These are phyloP conservation scores for Pueraria montana DNA, from an alignment of 306 rosid species.

Conservation along the genomic window DNA sequence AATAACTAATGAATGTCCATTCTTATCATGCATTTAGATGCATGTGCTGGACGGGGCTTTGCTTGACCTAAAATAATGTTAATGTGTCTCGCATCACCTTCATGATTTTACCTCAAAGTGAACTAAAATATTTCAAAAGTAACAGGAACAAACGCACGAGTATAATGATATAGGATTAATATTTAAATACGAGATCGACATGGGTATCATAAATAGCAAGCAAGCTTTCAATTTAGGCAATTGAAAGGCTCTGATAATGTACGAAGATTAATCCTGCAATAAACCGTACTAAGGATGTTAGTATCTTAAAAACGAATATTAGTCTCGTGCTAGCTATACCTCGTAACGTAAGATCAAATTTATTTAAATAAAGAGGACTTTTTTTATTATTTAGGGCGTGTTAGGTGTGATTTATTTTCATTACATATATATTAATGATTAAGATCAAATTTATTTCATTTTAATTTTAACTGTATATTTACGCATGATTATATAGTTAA, in stretches of 20 bases:
- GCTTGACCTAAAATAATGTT: conserved; percentile 41
- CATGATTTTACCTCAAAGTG: background rate
- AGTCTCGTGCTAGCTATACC: background rate
- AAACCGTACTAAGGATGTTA: background rate
- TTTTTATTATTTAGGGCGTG: no score
- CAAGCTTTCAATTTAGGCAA: background rate
- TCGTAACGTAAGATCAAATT: conserved; percentile 8
- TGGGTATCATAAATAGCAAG: background rate
- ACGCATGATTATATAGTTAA: no score
- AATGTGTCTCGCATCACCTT: conserved; percentile 25
- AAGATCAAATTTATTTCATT: no score
- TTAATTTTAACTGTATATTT: no score
- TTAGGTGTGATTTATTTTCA: no score
- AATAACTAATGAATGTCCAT: background rate
- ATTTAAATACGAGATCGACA: background rate
- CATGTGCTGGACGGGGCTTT: conserved; percentile 39
- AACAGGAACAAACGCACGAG: background rate
- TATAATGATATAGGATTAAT: background rate
- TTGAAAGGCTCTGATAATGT: background rate
- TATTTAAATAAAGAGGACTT: background rate
- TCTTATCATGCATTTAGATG: conserved; percentile 24
- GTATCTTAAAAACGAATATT: conserved; percentile 22
- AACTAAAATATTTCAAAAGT: background rate
- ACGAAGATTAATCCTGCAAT: background rate
- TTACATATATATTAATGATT: no score